Percentiles rank a stretch among this genome's conserved stretches.
Conservation (phyloP, 805 yeast species). For the Metschnikowia bowlesiae region DNA sequence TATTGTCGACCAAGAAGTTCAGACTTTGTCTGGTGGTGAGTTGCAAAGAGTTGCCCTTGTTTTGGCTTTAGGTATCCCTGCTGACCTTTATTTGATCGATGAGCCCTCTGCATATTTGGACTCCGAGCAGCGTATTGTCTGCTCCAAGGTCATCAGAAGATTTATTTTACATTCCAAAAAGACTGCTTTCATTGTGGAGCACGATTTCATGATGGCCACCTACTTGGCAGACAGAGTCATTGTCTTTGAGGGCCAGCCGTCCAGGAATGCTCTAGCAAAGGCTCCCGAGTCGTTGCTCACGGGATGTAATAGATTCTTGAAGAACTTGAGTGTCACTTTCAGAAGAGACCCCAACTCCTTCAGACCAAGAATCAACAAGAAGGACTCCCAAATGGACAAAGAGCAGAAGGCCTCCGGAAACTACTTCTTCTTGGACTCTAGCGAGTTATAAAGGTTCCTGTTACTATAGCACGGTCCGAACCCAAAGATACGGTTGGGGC, state of each 20-base stretch:
- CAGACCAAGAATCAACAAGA: constrained; percentile 97
- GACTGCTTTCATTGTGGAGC: constrained; percentile 99
- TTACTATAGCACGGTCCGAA: constrained; percentile 6
- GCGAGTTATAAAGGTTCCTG: constrained; percentile 30
- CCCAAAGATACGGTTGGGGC: constrained; percentile 8
- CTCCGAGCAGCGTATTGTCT: constrained; percentile 98
- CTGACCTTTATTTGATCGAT: constrained; percentile 94
- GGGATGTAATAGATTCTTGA: constrained; percentile 95
- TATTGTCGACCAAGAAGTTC: constrained; percentile 96
- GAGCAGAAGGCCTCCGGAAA: constrained; percentile 92
- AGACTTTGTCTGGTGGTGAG: constrained; percentile 98
- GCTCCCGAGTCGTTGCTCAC: constrained; percentile 90
- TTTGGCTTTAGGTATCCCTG: constrained; percentile 86
- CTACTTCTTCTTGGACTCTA: constrained; percentile 88
- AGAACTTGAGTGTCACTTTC: constrained; percentile 95
- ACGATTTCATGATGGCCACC: constrained; percentile 99
- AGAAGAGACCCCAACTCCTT: constrained; percentile 98
- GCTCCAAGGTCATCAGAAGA: constrained; percentile 97
- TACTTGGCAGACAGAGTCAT: constrained; percentile 98
- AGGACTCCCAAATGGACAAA: constrained; percentile 98
- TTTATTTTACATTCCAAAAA: constrained; percentile 93
- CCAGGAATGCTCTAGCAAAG: constrained; percentile 78
- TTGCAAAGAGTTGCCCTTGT: constrained; percentile 98
- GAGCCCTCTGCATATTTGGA: constrained; percentile 99
- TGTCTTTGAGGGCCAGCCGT: constrained; percentile 95